Evolutionary conservation across 768 basidiomycete species (phyloP), one percentile per base, ranked within the genome.

Genomic region (Pisolithus tinctorius): DNA sequence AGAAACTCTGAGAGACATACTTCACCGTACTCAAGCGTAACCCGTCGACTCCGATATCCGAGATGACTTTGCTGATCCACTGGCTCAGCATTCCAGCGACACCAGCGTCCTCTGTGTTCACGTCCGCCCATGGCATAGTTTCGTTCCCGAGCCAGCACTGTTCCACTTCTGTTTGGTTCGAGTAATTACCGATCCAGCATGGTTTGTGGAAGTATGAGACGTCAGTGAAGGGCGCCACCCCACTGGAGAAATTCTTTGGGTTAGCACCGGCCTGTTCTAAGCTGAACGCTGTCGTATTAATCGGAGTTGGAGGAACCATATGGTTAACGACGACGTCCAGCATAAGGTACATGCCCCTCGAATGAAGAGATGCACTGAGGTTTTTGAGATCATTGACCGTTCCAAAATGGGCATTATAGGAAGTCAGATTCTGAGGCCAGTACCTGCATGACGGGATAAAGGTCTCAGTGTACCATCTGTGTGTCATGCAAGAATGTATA

Each of bases 281-380:
- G 31, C 31, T 34, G 31, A 34, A 34, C 13, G 31, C 31, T 2
- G 66, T 68, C 27, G 37, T 9, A 17, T 63, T 60, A 50, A 63
- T 53, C 41, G 64, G 56, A 52, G 50, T 43, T 23, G 67, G 56
- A 0, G 75, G 68, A 2, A 76, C 77, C 63, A 84, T 73, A 60
- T 83, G 81, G 58, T 84, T 83, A 54, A 83, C 72, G 55, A 84
- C 82, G 48, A 82, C 64, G 62, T 83, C 82, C 17, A 83, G 63
- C 78, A 83, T 82, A 52, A 83, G 70, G 62, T 71, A 73, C 82
- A 83, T 83, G 40, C 69, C 72, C 17, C 77, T 72, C 2, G 60
- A 55, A 53, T 83, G 82, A 26, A 82, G 61, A 6, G 74, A 74
- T 16, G 65, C 52, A 17, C 71, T 68, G 17, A 82, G 74, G 20